Evolutionary conservation across 2,329 filamentous ascomycete species (phyloP).

Genomic region (Aspergillus sojae): DNA sequence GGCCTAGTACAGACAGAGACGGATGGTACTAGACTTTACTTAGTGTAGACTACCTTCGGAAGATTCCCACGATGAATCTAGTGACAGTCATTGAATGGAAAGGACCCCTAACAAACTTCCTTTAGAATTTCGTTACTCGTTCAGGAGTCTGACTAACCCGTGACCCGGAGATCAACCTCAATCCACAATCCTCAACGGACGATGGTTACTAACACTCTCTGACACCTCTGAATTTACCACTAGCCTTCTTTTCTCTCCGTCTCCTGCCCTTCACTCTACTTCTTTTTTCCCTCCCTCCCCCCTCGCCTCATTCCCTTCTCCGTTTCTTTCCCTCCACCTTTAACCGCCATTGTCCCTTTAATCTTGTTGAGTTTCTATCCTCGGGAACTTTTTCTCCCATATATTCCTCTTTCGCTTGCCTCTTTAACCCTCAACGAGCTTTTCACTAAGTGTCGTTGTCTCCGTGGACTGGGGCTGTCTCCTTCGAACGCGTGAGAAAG

Average conservation of each 20-base stretch:
- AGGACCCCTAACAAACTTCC: background rate
- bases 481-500: constrained; percentile 29
- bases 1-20: background rate
- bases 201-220: constrained; percentile 4
- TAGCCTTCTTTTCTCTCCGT: constrained; percentile 12
- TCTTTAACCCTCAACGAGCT: constrained; percentile 44
- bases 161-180: constrained; percentile 16
- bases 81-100: background rate
- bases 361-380: constrained; percentile 21
- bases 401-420: constrained; percentile 16
- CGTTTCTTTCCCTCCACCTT: constrained; percentile 49
- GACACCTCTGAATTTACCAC: constrained; percentile 13
- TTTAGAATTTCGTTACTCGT: background rate
- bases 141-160: constrained; percentile 11
- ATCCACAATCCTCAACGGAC: constrained; percentile 8
- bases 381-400: constrained; percentile 20
- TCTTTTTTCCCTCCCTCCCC: constrained; percentile 19
- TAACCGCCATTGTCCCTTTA: constrained; percentile 13
- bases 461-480: constrained; percentile 29
- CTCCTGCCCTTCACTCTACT: background rate
- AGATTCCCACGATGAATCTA: background rate
- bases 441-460: constrained; percentile 56
- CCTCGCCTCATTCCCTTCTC: constrained; percentile 21
- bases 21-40: background rate
- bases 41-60: background rate